Evolutionary conservation across 139 green algal species (phyloP).

Genomic region (Chlamydomonas incerta): DNA sequence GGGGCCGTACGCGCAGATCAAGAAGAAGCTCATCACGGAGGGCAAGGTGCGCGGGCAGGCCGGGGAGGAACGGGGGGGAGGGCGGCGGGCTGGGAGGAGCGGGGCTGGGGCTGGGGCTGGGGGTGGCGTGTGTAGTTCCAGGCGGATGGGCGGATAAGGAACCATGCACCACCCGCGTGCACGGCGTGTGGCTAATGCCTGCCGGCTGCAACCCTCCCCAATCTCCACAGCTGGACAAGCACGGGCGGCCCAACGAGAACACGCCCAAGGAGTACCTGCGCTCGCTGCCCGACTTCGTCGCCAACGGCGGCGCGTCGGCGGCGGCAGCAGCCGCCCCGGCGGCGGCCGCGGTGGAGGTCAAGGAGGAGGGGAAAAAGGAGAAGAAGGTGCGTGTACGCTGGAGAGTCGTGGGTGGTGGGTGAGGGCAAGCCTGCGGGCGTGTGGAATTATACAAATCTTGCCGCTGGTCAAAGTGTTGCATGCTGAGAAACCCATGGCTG

Average conservation of each 20-base stretch:
- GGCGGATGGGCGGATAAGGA: no score
- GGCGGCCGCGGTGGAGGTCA: constrained; percentile 24
- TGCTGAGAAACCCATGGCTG: no score
- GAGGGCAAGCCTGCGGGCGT: no score
- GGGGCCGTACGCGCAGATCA: constrained; percentile 92
- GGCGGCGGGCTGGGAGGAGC: background rate
- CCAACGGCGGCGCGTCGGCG: constrained; percentile 13
- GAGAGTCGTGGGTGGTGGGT: no score
- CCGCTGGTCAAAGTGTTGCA: no score
- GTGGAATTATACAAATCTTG: no score
- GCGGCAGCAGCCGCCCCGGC: constrained; percentile 33
- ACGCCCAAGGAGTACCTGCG: constrained; percentile 94
- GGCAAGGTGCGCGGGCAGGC: constrained; percentile 67
- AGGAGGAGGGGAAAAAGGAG: constrained; percentile 75
- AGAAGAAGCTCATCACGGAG: constrained; percentile 98
- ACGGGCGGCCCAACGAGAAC: constrained; percentile 94
- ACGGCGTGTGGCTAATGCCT: no score
- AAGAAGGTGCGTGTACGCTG: constrained; percentile 37
- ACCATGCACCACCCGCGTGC: no score
- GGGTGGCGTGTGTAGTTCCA: no score
- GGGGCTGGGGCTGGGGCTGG: background rate
- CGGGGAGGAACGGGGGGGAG: no score
- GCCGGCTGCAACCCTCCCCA: no score
- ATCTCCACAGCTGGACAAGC: constrained; percentile 88
- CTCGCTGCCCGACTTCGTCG: constrained; percentile 72